These are phyloP conservation scores for Solanum neorickii DNA, from an alignment of 257 asterid genomes.

Conservation along the genomic window DNA sequence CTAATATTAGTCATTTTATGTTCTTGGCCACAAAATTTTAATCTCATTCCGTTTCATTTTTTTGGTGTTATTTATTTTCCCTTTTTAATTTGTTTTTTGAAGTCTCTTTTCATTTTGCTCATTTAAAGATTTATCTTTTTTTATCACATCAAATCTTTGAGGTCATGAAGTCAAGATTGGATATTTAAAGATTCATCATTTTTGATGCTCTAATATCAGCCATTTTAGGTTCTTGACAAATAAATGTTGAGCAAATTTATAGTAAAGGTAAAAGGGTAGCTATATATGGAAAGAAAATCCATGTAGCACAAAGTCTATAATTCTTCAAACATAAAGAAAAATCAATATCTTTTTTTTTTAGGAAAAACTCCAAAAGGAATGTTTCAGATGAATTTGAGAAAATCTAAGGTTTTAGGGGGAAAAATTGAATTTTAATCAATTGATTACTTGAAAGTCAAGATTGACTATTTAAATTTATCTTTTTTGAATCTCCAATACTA, in stretches of 20 bases:
- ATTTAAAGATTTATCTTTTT: too few species aligned
- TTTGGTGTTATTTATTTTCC: too few species aligned
- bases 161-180: too few species aligned
- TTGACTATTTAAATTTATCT: neutral
- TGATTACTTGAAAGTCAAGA: neutral
- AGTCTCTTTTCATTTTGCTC: too few species aligned
- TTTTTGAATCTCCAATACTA: too few species aligned
- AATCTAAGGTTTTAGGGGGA: neutral
- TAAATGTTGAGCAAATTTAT: slow-evolving; percentile 9
- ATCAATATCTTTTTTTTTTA: neutral
- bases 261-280: slow-evolving; percentile 21
- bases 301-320: slow-evolving; percentile 21
- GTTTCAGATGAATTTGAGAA: neutral
- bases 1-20: too few species aligned
- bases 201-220: slow-evolving; percentile 23
- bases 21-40: too few species aligned
- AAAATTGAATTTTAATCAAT: neutral
- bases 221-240: slow-evolving; percentile 37
- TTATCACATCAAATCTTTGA: too few species aligned
- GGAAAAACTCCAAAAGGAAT: neutral
- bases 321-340: slow-evolving; percentile 19
- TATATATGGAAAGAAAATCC: slow-evolving; percentile 9
- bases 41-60: too few species aligned
- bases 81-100: too few species aligned
- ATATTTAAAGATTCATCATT: slow-evolving; percentile 15